Percentiles rank a stretch among this genome's conserved stretches.
phyloP scores from a whole-genome alignment of 1,139 yeast species.

The Kazachstania sp. region DNA sequence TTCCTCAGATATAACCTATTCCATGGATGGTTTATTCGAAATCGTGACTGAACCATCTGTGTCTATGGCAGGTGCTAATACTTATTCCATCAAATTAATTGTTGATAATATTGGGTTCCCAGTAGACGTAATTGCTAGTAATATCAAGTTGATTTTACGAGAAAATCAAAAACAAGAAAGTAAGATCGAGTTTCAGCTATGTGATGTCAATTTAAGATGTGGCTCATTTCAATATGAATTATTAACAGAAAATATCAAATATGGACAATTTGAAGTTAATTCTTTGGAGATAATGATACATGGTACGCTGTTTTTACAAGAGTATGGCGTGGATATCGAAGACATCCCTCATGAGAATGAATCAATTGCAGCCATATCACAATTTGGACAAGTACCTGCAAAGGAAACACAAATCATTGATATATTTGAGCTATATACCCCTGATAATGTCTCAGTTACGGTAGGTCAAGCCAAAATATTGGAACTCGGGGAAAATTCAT shows the following conservation, averaged over 20 bases:
- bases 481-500: slow-evolving; percentile 15
- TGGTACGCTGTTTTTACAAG: slow-evolving; percentile 21
- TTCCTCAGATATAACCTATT: slow-evolving; percentile 14
- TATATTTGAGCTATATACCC: slow-evolving; percentile 15
- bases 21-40: slow-evolving; percentile 20
- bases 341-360: slow-evolving; percentile 2
- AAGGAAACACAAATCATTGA: slow-evolving; percentile 3
- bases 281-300: slow-evolving; percentile 22
- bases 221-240: slow-evolving; percentile 9
- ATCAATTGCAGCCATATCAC: no score
- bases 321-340: slow-evolving; percentile 11
- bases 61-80: slow-evolving; percentile 13
- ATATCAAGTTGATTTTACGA: slow-evolving; percentile 16
- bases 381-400: neutral
- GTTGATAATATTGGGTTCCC: slow-evolving; percentile 16
- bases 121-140: slow-evolving; percentile 13
- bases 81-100: slow-evolving; percentile 16
- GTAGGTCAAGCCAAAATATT: slow-evolving; percentile 14
- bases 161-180: slow-evolving; percentile 11
- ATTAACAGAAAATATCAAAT: slow-evolving; percentile 17
- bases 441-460: slow-evolving; percentile 13
- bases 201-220: slow-evolving; percentile 6
- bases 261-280: slow-evolving; percentile 20
- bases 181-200: slow-evolving; percentile 12
- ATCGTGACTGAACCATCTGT: slow-evolving; percentile 9